phyloP scores from a whole-genome alignment of 2,329 filamentous ascomycete genomes.

The Colletotrichum theobromicola region DNA sequence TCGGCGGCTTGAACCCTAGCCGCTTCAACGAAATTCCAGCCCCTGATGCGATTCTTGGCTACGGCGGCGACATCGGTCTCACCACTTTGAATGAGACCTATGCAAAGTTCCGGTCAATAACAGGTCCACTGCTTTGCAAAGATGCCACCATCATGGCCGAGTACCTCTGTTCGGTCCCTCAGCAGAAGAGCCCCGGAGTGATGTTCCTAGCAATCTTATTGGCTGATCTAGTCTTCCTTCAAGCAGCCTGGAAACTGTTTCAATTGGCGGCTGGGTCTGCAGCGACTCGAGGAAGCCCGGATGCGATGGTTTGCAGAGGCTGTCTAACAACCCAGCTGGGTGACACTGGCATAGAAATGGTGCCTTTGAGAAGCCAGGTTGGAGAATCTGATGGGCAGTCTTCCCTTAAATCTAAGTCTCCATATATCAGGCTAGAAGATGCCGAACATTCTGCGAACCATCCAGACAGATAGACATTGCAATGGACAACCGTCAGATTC shows the following conservation, averaged over 20 bases:
- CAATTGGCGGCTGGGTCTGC: background rate
- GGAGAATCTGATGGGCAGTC: background rate
- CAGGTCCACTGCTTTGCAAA: background rate
- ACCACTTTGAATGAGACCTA: background rate
- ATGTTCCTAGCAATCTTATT: background rate
- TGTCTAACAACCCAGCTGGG: background rate
- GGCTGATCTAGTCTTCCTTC: background rate
- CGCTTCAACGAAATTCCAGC: background rate
- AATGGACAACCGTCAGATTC: no score
- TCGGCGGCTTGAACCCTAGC: background rate
- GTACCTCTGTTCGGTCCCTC: background rate
- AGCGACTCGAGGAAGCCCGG: background rate
- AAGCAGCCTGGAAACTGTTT: background rate
- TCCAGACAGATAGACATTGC: no score
- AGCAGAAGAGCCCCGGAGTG: background rate
- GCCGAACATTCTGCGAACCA: background rate
- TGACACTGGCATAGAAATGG: background rate
- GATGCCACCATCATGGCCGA: background rate
- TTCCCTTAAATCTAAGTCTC: background rate
- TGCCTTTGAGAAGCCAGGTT: background rate
- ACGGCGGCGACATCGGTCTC: background rate
- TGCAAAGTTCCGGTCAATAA: background rate
- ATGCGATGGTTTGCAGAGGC: background rate
- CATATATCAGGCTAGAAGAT: background rate
- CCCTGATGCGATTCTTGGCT: background rate